Evolutionary conservation across 768 basidiomycete genomes (phyloP).

Genomic region (Hygrocybe punicea): DNA sequence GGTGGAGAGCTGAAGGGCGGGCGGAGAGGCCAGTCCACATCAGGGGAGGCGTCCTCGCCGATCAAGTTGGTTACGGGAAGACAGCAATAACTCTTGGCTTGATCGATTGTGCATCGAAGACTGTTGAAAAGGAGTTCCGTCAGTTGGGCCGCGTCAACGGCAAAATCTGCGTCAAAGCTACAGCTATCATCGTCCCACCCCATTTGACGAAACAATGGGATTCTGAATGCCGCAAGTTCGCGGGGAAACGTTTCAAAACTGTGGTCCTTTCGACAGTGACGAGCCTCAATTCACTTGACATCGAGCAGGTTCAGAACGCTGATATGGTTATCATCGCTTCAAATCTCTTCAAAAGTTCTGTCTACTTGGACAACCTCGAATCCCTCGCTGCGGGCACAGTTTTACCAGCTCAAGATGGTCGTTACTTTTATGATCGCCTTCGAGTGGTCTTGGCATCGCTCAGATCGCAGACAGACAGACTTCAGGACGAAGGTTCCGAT

Average conservation of each 20-base stretch:
- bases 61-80: constrained; percentile 96
- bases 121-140: constrained; percentile 56
- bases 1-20: constrained; percentile 93
- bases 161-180: constrained; percentile 75
- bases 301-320: constrained; percentile 72
- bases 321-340: constrained; percentile 86
- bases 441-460: constrained; percentile 58
- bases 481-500: constrained; percentile 61
- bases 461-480: constrained; percentile 55
- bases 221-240: constrained; percentile 82
- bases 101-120: constrained; percentile 66
- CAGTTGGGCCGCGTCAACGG: constrained; percentile 50
- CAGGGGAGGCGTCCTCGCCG: constrained; percentile 88
- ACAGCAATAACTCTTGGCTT: constrained; percentile 92
- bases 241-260: constrained; percentile 57
- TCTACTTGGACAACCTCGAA: constrained; percentile 75
- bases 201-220: constrained; percentile 90
- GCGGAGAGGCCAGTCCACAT: constrained; percentile 72
- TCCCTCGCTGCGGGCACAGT: constrained; percentile 63
- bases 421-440: constrained; percentile 85
- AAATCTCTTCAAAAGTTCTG: constrained; percentile 75
- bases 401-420: constrained; percentile 74
- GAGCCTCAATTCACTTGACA: constrained; percentile 67
- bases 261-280: constrained; percentile 64
- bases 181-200: constrained; percentile 82